These are phyloP conservation scores for Amanita rubescens DNA, from an alignment of 768 basidiomycete genomes.

Conservation along the genomic window DNA sequence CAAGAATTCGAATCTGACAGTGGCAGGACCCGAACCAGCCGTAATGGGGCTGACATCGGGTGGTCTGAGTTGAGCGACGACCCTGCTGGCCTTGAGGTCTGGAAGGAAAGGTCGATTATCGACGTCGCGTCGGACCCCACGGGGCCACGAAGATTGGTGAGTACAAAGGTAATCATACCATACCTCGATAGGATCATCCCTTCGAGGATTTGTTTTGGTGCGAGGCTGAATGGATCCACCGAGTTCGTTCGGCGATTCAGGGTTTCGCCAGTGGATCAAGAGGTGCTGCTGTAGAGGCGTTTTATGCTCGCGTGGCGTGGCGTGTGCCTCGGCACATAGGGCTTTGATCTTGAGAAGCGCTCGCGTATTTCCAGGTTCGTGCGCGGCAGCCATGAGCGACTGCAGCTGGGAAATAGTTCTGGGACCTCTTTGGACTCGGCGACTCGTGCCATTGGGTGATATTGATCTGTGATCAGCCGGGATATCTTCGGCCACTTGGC, in stretches of 20 bases:
- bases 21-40: conserved; percentile 19
- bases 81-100: conserved; percentile 40
- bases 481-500: not conserved
- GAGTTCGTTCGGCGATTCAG: conserved; percentile 12
- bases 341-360: conserved; percentile 35
- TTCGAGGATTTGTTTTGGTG: conserved; percentile 34
- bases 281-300: conserved; percentile 36
- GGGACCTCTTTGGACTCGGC: conserved; percentile 18
- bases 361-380: conserved; percentile 34
- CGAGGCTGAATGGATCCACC: conserved; percentile 1
- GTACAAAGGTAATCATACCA: conserved; percentile 39
- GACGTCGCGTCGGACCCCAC: conserved; percentile 35
- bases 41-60: conserved; percentile 18
- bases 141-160: conserved; percentile 39
- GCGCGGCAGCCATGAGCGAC: conserved; percentile 34
- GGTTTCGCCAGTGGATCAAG: conserved; percentile 38
- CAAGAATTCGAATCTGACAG: conserved; percentile 30
- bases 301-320: conserved; percentile 35
- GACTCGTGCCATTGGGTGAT: conserved; percentile 2
- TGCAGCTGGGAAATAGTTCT: conserved; percentile 34
- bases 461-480: too few species aligned
- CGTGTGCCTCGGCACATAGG: conserved; percentile 37
- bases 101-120: conserved; percentile 29
- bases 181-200: conserved; percentile 37
- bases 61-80: conserved; percentile 42